These are phyloP conservation scores for Medicago arabica DNA, from an alignment of 306 rosid genomes.

Conservation along the genomic window DNA sequence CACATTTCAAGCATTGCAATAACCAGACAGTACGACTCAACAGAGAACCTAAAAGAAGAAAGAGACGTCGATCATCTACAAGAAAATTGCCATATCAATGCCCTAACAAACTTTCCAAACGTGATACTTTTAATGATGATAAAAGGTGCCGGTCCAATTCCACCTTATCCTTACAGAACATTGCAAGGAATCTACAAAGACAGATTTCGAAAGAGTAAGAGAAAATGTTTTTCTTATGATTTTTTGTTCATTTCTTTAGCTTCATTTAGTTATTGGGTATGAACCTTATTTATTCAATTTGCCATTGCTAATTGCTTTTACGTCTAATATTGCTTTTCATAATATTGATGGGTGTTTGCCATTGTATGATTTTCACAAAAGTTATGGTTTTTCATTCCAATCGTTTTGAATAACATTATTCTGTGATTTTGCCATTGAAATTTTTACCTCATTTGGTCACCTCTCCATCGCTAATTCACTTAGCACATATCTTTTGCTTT, in stretches of 20 bases:
- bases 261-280: constrained; percentile 27
- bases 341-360: constrained; percentile 10
- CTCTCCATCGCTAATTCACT: constrained; percentile 9
- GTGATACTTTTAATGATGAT: constrained; percentile 40
- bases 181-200: constrained; percentile 43
- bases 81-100: constrained; percentile 45
- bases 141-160: constrained; percentile 49
- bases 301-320: constrained; percentile 18
- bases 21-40: constrained; percentile 42
- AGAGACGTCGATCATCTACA: constrained; percentile 51
- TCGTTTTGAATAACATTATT: constrained; percentile 16
- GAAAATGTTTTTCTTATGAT: constrained; percentile 28
- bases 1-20: constrained; percentile 54
- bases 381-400: constrained; percentile 18
- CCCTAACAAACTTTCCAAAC: constrained; percentile 45
- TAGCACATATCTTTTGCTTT: constrained; percentile 18
- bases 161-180: constrained; percentile 22
- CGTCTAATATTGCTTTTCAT: constrained; percentile 11
- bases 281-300: constrained; percentile 14
- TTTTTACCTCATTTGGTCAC: constrained; percentile 9
- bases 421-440: constrained; percentile 25
- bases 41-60: constrained; percentile 48
- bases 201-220: constrained; percentile 51
- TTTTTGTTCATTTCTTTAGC: constrained; percentile 20
- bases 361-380: constrained; percentile 8